Conservation (phyloP, 1,284 basidiomycete species). For the Retiboletus fuscus region DNA sequence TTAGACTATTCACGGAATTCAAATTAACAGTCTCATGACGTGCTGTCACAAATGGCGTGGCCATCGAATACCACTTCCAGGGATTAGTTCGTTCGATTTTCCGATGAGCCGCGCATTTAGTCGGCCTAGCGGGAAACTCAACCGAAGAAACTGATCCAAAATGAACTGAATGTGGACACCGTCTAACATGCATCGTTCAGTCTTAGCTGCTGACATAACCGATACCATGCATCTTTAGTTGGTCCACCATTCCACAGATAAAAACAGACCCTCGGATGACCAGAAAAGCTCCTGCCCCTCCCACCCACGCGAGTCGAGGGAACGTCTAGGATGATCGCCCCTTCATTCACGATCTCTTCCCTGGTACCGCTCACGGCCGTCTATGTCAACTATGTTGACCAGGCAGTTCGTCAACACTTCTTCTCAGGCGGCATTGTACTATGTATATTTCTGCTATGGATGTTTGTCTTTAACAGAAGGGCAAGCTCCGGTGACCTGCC, state of each 20-base stretch:
- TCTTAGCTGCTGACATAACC: conserved; percentile 14
- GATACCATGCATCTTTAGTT: not conserved
- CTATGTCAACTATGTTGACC: not conserved
- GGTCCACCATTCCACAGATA: conserved; percentile 12
- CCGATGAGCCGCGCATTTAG: conserved; percentile 10
- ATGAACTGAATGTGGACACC: not conserved
- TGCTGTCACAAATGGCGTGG: conserved; percentile 5
- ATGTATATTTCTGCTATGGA: conserved; percentile 11
- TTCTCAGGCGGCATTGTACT: conserved; percentile 12
- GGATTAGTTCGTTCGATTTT: conserved; percentile 10
- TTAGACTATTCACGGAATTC: too few species aligned
- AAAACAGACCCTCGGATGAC: conserved; percentile 7
- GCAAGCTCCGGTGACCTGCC: conserved; percentile 17
- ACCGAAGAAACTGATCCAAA: conserved; percentile 1
- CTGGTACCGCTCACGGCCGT: conserved; percentile 13
- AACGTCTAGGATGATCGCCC: conserved; percentile 11
- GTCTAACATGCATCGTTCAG: not conserved
- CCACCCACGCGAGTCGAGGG: conserved; percentile 16
- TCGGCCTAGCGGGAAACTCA: not conserved
- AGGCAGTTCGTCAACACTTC: not conserved
- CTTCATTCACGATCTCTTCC: conserved; percentile 17
- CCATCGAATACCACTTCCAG: conserved; percentile 2
- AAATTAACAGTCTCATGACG: not conserved
- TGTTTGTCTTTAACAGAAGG: conserved; percentile 11
- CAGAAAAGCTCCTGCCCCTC: not conserved